These are phyloP conservation scores for Taiwanofungus camphoratus DNA, from an alignment of 1,284 basidiomycete genomes.

Conservation along the genomic window DNA sequence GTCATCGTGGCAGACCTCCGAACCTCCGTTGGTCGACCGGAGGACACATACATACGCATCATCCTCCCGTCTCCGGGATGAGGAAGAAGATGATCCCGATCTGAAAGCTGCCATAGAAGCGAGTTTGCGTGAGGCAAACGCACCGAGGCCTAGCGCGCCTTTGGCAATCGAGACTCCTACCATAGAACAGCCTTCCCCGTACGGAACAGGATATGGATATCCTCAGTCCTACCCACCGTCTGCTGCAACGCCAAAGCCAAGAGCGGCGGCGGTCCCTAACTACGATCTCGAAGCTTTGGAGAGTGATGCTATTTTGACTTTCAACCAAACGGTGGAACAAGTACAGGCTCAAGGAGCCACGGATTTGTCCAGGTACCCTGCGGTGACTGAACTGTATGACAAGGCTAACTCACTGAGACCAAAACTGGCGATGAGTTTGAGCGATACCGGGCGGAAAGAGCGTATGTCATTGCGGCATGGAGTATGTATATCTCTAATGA, in stretches of 20 bases:
- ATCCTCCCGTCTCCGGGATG: conserved; percentile 37
- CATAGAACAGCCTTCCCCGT: conserved; percentile 35
- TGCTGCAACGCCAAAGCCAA: conserved; percentile 36
- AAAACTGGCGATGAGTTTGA: conserved; percentile 79
- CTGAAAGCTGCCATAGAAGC: conserved; percentile 94
- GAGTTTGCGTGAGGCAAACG: conserved; percentile 80
- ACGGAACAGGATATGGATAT: conserved; percentile 29
- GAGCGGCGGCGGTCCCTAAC: conserved; percentile 51
- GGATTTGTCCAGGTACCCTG: conserved; percentile 76
- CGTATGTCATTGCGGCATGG: conserved; percentile 29
- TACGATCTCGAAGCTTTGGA: conserved; percentile 80
- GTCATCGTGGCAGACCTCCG: conserved; percentile 54
- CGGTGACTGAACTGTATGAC: conserved; percentile 78
- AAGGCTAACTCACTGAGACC: conserved; percentile 79
- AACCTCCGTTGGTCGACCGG: conserved; percentile 68
- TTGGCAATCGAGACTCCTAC: conserved; percentile 49
- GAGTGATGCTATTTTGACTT: conserved; percentile 80
- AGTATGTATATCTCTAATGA: background rate
- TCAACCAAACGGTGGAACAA: conserved; percentile 85
- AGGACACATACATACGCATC: conserved; percentile 27
- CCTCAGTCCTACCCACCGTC: conserved; percentile 33
- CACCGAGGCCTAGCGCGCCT: conserved; percentile 77
- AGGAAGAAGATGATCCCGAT: conserved; percentile 91
- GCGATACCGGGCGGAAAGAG: conserved; percentile 86
- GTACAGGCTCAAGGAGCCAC: conserved; percentile 73